Evolutionary conservation across 2,329 filamentous ascomycete species (phyloP), one percentile per base, ranked within the genome.

Genomic region (Nothophoma quercina): DNA sequence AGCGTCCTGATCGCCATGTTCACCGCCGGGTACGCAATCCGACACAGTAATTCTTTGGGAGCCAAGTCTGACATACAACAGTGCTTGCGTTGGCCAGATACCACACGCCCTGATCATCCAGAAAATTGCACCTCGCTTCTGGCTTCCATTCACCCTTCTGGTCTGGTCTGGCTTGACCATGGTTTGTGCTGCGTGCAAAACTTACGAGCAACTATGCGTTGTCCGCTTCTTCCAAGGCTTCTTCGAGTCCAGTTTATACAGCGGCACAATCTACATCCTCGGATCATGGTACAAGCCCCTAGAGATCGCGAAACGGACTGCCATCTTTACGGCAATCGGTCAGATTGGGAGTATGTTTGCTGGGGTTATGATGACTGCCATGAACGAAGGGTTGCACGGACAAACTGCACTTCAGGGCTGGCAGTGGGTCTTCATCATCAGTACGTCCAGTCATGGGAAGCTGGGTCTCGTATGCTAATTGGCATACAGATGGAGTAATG

Each of bases 281-380:
- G 64, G 67, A 13, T 68, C 63, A 4, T 70, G 65, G 65, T 64
- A 65, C 28, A 70, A 69, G 34, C 64, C 67, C 0, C 39, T 56
- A 3, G 65, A 70, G 33, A 69, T 69, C 10, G 67, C 67, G 1
- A 70, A 70, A 38, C 54, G 65, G 9, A 70, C 65, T 15, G 63
- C 65, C 8, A 68, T 70, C 22, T 70, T 70, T 32, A 70, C 67
- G 8, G 65, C 67, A 4, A 59, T 66, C 7, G 67, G 65, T 0
- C 67, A 68, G 23, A 67, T 67, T 7, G 67, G 67, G 12, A 70
- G 64, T 30, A 70, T 70, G 67, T 69, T 68, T 21, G 65, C 67
- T 25, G 65, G 67, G 21, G 60, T 67, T 8, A 69, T 70, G 67
- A 70, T 69, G 67, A 70, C 67, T n/a, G 64, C 67, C 4, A 67